A percentile compares a stretch with the other conserved stretches of the same genome.
Evolutionary conservation across 129 eudicot genomes (phyloP).

Genomic region (Lactuca sativa): DNA sequence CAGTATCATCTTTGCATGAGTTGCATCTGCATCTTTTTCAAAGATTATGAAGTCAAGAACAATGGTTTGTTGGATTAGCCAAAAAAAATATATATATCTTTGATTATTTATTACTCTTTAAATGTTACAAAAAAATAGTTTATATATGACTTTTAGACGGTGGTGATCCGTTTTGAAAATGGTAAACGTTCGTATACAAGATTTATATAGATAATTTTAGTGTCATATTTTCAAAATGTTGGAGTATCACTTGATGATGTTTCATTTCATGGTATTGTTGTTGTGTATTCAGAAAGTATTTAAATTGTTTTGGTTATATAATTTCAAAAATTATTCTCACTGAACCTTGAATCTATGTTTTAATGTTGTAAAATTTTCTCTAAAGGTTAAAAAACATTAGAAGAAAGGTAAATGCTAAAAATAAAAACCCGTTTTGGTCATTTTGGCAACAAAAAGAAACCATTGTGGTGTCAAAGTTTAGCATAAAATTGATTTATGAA

Average conservation of each 20-base stretch:
- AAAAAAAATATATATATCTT: neutral
- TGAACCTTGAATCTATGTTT: neutral
- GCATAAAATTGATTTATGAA: neutral
- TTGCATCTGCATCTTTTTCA: conserved; percentile 9
- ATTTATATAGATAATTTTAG: neutral
- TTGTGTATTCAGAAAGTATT: neutral
- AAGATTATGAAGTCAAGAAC: conserved; percentile 7
- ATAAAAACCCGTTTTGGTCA: neutral
- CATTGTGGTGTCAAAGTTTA: neutral
- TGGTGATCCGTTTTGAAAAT: neutral
- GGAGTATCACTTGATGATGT: neutral
- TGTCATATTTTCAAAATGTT: neutral
- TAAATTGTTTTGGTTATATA: too few species aligned
- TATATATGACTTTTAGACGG: conserved; percentile 3
- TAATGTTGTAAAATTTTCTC: neutral
- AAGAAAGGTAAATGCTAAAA: neutral
- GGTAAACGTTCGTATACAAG: neutral
- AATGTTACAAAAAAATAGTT: neutral
- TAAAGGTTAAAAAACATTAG: neutral
- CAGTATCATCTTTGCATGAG: conserved; percentile 1
- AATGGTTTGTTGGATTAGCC: conserved; percentile 6
- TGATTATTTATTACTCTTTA: neutral
- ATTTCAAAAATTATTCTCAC: neutral
- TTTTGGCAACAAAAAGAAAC: neutral
- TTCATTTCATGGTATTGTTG: neutral